Evolutionary conservation across 352 stramenopile genomes (phyloP).

Genomic region (Phytopythium cucurbitacearum): DNA sequence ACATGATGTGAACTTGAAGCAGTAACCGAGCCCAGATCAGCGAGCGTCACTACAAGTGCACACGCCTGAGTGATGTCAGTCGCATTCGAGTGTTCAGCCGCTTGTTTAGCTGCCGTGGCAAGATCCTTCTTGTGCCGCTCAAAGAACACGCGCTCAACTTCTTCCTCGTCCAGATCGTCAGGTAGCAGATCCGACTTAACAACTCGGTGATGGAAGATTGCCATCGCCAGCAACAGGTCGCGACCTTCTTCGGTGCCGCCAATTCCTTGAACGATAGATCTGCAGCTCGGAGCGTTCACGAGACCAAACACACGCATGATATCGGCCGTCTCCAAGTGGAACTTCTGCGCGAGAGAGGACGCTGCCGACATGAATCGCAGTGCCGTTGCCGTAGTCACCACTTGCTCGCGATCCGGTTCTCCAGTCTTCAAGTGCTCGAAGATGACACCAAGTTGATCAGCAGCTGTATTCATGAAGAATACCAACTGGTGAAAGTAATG

Average conservation of each 20-base stretch:
- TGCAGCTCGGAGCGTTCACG: conserved; percentile 15
- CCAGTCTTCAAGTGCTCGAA: not conserved
- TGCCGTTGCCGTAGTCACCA: conserved; percentile 22
- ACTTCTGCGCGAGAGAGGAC: conserved; percentile 39
- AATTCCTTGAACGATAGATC: not conserved
- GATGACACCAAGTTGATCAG: conserved; percentile 5
- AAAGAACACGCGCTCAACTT: conserved; percentile 23
- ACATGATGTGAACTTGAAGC: conserved; percentile 1
- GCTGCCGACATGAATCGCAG: conserved; percentile 47
- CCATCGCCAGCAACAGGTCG: conserved; percentile 26
- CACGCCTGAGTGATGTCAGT: conserved; percentile 17
- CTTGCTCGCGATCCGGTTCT: not conserved
- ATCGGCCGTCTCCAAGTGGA: conserved; percentile 33
- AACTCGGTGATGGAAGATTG: conserved; percentile 26
- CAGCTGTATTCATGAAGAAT: conserved; percentile 42
- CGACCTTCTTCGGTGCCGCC: conserved; percentile 11
- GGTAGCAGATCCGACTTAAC: conserved; percentile 24
- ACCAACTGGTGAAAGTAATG: conserved; percentile 59
- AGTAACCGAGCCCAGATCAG: conserved; percentile 17
- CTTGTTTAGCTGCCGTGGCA: no score
- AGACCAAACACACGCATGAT: conserved; percentile 27
- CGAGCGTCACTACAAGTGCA: conserved; percentile 19
- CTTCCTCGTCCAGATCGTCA: conserved; percentile 55
- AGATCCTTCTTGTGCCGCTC: not conserved
- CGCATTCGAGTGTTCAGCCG: not conserved